Base-by-base conservation (phyloP, 2,329 filamentous ascomycete species). In the Paraphaeosphaeria sporulosa region DNA sequence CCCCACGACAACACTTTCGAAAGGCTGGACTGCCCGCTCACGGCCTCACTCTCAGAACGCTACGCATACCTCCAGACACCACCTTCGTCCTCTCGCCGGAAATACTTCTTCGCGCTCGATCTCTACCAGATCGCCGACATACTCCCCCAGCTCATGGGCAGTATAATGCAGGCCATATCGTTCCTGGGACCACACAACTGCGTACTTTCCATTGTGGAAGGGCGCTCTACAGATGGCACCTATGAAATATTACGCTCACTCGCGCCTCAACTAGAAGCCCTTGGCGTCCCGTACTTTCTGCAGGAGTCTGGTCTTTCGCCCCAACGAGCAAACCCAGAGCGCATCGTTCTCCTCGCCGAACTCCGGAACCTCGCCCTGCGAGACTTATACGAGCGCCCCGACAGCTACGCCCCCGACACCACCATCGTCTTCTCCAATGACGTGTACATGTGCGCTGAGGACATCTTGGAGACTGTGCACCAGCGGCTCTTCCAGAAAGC, bases 331-430 rank as follows among this genome's bases (percentile, higher is more conserved):
- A 63, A 62, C 27, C 44, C 15, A 21, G 72, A 83, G 13, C 82
- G 85, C 9, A 84, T 87, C 36, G 63, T 62, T 4, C 76, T 71
- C 36, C 81, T 87, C 15, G 83, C 85, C 15, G 66, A 78, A 57
- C 78, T 88, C 1, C 82, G 86, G 5, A 87, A 87, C 58, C 64
- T 84, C 6, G 85, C 85, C 0, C 71, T 88, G 1, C 66, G 78
- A 10, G 85, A 85, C 0, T 73, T 87, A 2, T 55, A 79, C 34
- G 60, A 59, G 2, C 23, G 69, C 38, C 91, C 97, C 60, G 93
- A 97, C 80, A 86, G 93, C 74, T 98, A 97, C 84, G 97, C 97
- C 80, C 93, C 93, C 49, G 94, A 98, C 82, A 95, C 94, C 49
- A 96, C 95, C 47, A 87, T 89, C 60, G 85, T 92, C 65, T 94